Conservation (phyloP, 192 early-diverging fungal genomes). For the Pecoramyces ruminantium region DNA sequence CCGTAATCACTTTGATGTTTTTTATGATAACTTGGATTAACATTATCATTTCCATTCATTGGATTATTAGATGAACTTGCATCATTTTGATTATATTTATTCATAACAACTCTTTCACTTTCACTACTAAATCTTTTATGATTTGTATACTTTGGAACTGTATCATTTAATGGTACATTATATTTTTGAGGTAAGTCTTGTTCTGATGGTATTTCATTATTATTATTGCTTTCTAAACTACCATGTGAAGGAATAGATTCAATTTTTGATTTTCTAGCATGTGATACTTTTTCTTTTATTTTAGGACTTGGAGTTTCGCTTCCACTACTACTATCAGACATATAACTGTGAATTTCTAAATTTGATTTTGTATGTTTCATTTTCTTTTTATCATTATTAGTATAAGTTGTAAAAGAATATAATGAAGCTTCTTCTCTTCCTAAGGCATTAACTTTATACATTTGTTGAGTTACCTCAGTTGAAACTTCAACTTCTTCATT, state of each 20-base stretch:
- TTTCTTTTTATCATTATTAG: not conserved
- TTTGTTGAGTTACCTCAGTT: not conserved
- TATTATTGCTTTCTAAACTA: not conserved
- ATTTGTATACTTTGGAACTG: not conserved
- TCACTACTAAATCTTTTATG: not conserved
- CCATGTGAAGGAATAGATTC: not conserved
- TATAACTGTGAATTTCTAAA: not conserved
- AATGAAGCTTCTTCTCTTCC: not conserved
- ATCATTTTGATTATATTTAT: no score
- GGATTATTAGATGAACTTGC: no score
- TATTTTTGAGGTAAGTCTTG: not conserved
- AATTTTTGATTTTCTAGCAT: not conserved
- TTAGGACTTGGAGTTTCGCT: not conserved
- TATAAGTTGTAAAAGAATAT: not conserved
- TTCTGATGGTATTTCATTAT: not conserved
- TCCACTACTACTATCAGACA: not conserved
- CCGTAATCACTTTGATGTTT: not conserved
- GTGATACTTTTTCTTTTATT: not conserved
- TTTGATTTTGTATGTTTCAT: no score
- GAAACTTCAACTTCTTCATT: not conserved
- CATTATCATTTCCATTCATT: no score
- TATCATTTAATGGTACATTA: not conserved
- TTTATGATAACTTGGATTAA: not conserved
- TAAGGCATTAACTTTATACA: not conserved
- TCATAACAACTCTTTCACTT: no score